Evolutionary conservation across 495 filamentous ascomycete genomes (phyloP), one percentile per base, ranked within the genome.

Genomic region (Trichoderma parareesei): DNA sequence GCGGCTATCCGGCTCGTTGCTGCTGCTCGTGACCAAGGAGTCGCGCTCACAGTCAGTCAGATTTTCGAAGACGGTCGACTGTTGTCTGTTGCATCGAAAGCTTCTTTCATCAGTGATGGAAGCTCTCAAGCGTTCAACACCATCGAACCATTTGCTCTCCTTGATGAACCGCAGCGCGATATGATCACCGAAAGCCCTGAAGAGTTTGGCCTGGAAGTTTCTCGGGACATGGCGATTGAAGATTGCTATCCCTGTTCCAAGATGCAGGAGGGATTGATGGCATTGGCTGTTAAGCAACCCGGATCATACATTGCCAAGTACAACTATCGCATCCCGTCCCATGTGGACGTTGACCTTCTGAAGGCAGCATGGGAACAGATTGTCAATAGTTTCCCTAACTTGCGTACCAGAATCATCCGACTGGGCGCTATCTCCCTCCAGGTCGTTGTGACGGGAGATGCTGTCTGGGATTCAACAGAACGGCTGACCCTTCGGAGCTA

Each of bases 381-480:
- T 18, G 73, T 84, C 20, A 70, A 80, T 2, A 72, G 79, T 6
- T 79, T 80, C 65, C 82, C 87, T 46, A 88, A 90, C 65, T 79
- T 91, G 6, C 80, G 89, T 40, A 91, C 88, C 10, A 80, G 83
- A 5, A 91, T 92, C 69, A 75, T 84, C 16, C 62, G 61, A 2
- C 55, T 57, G 10, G 57, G 38, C 0, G 48, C 55, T 0, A 67
- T 67, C 0, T 71, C 69, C 14, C 9, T 71, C 10, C 73, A 75
- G 16, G 64, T 68, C 2, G 69, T 74, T 1, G 13, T 62, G 67
- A 61, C 67, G n/a, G 35, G 65, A 0, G 69, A 71, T 20, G 33
- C 27, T 13, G n/a, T 64, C 3, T 20, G 71, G 5, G 62, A 67
- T 11, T 65, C 67, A 27, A 67, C 67, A 2, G 42, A 38, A 6